Conservation (phyloP, 441 rosid genomes). For the Raphanus hybrid region DNA sequence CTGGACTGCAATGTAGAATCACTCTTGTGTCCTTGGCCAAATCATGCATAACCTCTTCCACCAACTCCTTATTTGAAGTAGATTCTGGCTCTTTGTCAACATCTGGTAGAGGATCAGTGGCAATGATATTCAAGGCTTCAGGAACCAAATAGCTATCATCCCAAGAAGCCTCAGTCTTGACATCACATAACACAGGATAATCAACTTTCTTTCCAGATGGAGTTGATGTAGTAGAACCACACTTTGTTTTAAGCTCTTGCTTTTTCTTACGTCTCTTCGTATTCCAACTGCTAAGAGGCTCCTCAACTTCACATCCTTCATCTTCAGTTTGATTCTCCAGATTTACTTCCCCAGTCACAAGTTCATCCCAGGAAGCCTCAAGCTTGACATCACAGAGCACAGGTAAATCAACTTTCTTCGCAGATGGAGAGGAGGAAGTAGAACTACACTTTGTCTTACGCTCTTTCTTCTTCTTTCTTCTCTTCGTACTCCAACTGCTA, state of each 20-base stretch:
- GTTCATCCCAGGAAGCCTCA: constrained; percentile 47
- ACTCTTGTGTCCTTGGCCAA: constrained; percentile 26
- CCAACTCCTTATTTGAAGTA: constrained; percentile 23
- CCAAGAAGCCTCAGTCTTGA: constrained; percentile 49
- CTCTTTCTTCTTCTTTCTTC: constrained; percentile 49
- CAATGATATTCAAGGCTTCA: constrained; percentile 33
- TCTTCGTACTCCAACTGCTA: constrained; percentile 53
- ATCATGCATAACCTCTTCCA: constrained; percentile 36
- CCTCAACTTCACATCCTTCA: constrained; percentile 55
- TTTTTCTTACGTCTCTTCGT: constrained; percentile 50
- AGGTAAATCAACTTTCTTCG: constrained; percentile 26
- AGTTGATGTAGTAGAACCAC: constrained; percentile 31
- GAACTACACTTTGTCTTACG: constrained; percentile 35
- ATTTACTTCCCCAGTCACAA: no score
- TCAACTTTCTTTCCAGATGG: constrained; percentile 32
- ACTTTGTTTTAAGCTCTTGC: constrained; percentile 44
- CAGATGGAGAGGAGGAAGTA: constrained; percentile 39
- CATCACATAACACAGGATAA: constrained; percentile 34
- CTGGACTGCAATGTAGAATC: constrained; percentile 33
- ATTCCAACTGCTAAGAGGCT: constrained; percentile 61
- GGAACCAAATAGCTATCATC: constrained; percentile 47
- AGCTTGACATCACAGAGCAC: constrained; percentile 46
- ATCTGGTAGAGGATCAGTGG: constrained; percentile 34
- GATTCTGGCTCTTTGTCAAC: constrained; percentile 40
- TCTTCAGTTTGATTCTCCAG: constrained; percentile 19